Evolutionary conservation across 768 basidiomycete species (phyloP).

Genomic region (Mycena kentingensis): DNA sequence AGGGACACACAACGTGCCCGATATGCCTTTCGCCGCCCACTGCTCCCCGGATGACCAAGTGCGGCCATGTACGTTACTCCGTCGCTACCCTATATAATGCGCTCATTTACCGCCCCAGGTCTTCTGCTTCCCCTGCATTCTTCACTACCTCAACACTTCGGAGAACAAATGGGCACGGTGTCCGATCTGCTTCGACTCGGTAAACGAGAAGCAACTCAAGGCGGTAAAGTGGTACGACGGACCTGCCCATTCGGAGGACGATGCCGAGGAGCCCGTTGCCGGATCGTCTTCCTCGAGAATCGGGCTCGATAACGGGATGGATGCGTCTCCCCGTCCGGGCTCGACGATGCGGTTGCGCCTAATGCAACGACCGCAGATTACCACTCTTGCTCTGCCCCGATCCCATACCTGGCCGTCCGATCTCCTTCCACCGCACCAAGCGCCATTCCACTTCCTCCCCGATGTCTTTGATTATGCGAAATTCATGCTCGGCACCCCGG

Average conservation of each 20-base stretch:
- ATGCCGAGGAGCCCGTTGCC: constrained; percentile 30
- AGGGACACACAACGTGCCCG: constrained; percentile 79
- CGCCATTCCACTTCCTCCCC: constrained; percentile 94
- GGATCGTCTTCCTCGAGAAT: constrained; percentile 45
- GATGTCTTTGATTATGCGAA: constrained; percentile 86
- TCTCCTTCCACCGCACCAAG: constrained; percentile 85
- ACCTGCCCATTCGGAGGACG: constrained; percentile 35
- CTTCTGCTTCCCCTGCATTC: constrained; percentile 92
- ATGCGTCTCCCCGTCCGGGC: constrained; percentile 50
- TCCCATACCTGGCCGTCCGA: constrained; percentile 95
- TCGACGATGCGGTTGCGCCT: constrained; percentile 81
- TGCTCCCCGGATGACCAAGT: constrained; percentile 93
- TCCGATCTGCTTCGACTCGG: constrained; percentile 94
- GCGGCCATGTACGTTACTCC: constrained; percentile 82
- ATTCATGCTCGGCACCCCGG: constrained; percentile 95
- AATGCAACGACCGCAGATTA: constrained; percentile 90
- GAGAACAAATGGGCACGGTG: constrained; percentile 91
- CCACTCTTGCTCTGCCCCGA: constrained; percentile 91
- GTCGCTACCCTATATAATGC: constrained; percentile 15
- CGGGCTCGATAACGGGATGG: constrained; percentile 31
- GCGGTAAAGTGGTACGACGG: constrained; percentile 88
- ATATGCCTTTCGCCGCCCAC: constrained; percentile 92
- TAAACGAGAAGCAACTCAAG: constrained; percentile 89
- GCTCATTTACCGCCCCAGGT: constrained; percentile 51
- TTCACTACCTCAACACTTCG: constrained; percentile 85